A percentile compares a stretch with the other conserved stretches of the same genome.
These are phyloP conservation scores for Tagetes patula DNA, from an alignment of 129 eudicot genomes.

Conservation along the genomic window DNA sequence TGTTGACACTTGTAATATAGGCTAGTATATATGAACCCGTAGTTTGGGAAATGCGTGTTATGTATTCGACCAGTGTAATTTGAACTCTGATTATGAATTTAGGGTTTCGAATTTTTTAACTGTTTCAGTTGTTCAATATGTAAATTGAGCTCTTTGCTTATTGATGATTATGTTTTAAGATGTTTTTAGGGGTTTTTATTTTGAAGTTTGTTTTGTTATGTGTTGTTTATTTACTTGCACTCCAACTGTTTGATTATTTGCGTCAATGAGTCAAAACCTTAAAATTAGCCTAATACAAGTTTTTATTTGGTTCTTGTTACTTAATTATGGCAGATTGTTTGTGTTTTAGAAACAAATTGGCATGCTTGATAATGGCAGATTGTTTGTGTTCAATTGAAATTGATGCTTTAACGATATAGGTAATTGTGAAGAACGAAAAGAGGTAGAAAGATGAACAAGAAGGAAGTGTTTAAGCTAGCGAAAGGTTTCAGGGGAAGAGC, in stretches of 20 bases:
- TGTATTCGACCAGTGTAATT: background rate
- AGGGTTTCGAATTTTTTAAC: background rate
- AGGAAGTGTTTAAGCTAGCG: slow-evolving; percentile 83
- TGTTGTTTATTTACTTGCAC: background rate
- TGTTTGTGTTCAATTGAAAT: background rate
- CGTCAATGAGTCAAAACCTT: background rate
- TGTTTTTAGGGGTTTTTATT: background rate
- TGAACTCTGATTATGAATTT: background rate
- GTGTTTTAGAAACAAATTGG: no score
- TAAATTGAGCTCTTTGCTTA: background rate
- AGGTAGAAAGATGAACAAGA: slow-evolving; percentile 76
- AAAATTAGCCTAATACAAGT: background rate
- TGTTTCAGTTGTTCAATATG: background rate
- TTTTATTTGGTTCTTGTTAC: background rate
- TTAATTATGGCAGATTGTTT: background rate
- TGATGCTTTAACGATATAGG: background rate
- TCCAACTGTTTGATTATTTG: background rate
- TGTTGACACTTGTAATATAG: background rate
- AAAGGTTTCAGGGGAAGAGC: slow-evolving; percentile 98
- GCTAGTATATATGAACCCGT: background rate
- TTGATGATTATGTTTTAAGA: background rate
- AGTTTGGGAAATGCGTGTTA: background rate
- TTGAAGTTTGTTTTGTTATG: background rate
- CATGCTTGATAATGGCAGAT: background rate
- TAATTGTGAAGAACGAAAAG: background rate